phyloP scores from a whole-genome alignment of 1,284 basidiomycete genomes.

The Ustilago shanxiensis region DNA sequence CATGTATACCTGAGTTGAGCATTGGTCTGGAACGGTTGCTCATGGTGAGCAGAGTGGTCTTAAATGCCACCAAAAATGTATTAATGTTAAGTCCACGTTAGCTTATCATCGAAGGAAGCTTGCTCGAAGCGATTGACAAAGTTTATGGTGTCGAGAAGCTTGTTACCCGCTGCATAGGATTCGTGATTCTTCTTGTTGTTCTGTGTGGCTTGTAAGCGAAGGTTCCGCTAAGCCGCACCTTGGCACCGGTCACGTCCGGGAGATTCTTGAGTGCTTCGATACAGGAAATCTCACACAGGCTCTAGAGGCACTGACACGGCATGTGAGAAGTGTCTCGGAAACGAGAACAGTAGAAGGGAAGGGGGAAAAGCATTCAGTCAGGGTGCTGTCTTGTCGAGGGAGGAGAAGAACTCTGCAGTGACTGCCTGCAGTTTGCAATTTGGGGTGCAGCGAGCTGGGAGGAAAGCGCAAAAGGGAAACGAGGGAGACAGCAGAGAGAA shows the following conservation, averaged over 20 bases:
- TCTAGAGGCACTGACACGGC: background rate
- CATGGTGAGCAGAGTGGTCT: too few species aligned
- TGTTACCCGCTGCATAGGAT: constrained; percentile 9
- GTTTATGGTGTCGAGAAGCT: background rate
- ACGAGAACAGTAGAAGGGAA: too few species aligned
- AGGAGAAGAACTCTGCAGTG: too few species aligned
- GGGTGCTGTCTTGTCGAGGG: background rate
- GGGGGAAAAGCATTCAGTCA: background rate
- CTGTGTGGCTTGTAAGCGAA: constrained; percentile 11
- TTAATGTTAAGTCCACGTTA: too few species aligned
- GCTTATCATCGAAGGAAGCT: too few species aligned
- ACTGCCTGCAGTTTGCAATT: background rate
- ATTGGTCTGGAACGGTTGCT: too few species aligned
- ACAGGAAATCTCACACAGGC: background rate
- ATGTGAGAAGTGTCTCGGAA: background rate
- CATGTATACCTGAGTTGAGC: too few species aligned
- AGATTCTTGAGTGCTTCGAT: background rate
- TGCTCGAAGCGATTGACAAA: background rate
- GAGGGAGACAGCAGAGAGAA: background rate
- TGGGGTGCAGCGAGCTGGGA: constrained; percentile 1
- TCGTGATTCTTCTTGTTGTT: background rate
- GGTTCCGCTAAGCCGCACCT: constrained; percentile 18
- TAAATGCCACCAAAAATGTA: too few species aligned
- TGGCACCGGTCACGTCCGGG: constrained; percentile 7
- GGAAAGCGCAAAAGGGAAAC: background rate